A percentile compares a stretch with the other conserved stretches of the same genome.
Evolutionary conservation across 2,329 filamentous ascomycete genomes (phyloP).

Genomic region (Fusarium sp.): DNA sequence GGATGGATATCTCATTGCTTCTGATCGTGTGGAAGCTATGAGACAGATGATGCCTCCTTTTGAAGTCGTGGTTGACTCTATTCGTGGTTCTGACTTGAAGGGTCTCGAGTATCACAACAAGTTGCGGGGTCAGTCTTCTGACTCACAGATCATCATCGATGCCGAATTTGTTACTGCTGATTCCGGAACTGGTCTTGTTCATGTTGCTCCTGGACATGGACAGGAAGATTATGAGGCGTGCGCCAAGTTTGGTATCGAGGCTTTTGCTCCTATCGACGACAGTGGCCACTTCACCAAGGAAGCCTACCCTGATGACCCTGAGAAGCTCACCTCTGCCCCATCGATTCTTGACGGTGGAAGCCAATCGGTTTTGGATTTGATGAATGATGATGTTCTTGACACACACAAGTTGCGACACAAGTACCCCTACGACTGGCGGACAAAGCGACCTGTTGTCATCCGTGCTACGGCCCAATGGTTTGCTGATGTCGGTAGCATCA

Average conservation of each 20-base stretch:
- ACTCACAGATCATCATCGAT: constrained; percentile 73
- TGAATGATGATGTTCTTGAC: constrained; percentile 70
- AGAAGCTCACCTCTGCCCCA: constrained; percentile 69
- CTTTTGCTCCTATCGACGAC: constrained; percentile 83
- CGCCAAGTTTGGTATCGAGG: constrained; percentile 70
- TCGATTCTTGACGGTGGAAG: constrained; percentile 75
- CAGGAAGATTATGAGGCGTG: constrained; percentile 95
- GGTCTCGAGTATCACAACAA: constrained; percentile 73
- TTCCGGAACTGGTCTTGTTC: constrained; percentile 95
- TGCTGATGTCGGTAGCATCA: constrained; percentile 86
- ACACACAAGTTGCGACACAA: constrained; percentile 82
- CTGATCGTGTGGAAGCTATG: constrained; percentile 70
- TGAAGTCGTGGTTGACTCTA: constrained; percentile 60
- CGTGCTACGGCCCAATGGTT: constrained; percentile 98
- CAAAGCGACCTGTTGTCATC: constrained; percentile 89
- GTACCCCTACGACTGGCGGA: constrained; percentile 98
- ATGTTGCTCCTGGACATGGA: constrained; percentile 91
- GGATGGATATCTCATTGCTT: constrained; percentile 74
- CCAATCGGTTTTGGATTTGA: constrained; percentile 71
- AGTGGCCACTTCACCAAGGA: constrained; percentile 80
- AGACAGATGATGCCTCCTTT: constrained; percentile 60
- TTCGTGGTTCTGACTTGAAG: constrained; percentile 71
- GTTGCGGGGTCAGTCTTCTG: constrained; percentile 66
- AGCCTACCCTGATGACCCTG: constrained; percentile 74
- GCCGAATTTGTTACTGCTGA: constrained; percentile 88